Conservation (phyloP, 768 basidiomycete species). For the Leccinum arenicola region DNA sequence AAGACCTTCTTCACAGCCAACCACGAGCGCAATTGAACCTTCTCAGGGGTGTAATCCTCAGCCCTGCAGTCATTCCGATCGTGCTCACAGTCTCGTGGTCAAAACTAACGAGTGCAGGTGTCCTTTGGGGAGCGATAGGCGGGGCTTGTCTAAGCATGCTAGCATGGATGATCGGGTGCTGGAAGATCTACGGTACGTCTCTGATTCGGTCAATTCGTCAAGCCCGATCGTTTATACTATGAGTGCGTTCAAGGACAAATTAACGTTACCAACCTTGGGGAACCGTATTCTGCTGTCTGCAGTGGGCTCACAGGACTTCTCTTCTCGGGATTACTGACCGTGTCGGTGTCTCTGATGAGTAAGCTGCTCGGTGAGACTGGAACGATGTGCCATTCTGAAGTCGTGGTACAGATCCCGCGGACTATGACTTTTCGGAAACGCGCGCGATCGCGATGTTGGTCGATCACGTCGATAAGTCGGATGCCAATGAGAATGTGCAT, state of each 20-base stretch:
- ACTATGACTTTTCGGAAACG: slow-evolving; percentile 39
- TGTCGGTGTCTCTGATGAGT: slow-evolving; percentile 37
- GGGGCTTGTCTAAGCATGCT: slow-evolving; percentile 44
- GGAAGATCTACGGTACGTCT: slow-evolving; percentile 43
- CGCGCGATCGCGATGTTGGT: slow-evolving; percentile 34
- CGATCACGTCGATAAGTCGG: background rate
- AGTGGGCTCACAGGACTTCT: slow-evolving; percentile 37
- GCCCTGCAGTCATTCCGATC: slow-evolving; percentile 51
- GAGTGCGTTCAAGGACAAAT: slow-evolving; percentile 28
- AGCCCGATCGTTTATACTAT: background rate
- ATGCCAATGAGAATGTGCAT: background rate
- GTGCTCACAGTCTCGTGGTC: slow-evolving; percentile 46
- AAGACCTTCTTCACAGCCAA: background rate
- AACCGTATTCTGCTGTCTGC: slow-evolving; percentile 40
- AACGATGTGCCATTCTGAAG: background rate
- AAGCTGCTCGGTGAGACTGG: slow-evolving; percentile 2
- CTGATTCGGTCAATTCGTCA: background rate
- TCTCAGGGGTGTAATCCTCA: slow-evolving; percentile 45
- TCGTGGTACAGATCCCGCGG: slow-evolving; percentile 27
- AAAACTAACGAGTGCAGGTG: slow-evolving; percentile 40
- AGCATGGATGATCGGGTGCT: slow-evolving; percentile 52
- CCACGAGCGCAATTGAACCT: background rate
- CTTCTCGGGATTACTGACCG: slow-evolving; percentile 37
- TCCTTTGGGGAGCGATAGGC: slow-evolving; percentile 39
- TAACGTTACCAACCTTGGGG: slow-evolving; percentile 35